Conservation (phyloP, 805 yeast genomes). For the Yarrowia deformans region DNA sequence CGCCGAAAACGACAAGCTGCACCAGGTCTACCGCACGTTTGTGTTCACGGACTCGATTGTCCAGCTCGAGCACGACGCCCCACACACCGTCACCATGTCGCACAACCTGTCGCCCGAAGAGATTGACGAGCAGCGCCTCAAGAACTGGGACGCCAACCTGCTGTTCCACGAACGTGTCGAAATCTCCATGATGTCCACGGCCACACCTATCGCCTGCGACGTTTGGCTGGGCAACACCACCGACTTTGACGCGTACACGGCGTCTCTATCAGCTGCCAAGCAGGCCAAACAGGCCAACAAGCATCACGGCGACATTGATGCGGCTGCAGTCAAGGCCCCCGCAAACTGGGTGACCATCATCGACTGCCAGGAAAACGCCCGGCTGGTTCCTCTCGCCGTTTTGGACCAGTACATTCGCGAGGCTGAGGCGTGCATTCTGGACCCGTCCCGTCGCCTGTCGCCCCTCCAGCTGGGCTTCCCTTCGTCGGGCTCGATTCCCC, state of each 20-base stretch:
- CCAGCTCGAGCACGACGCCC: conserved; percentile 42
- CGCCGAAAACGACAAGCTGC: conserved; percentile 36
- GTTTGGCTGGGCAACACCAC: conserved; percentile 87
- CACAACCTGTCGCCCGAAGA: conserved; percentile 41
- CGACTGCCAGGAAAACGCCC: conserved; percentile 49
- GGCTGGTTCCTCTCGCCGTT: conserved; percentile 42
- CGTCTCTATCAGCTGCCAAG: conserved; percentile 17
- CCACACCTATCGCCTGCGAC: conserved; percentile 61
- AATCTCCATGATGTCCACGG: conserved; percentile 81
- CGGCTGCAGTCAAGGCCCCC: conserved; percentile 33
- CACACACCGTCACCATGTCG: conserved; percentile 45
- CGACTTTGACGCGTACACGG: conserved; percentile 55
- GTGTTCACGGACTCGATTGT: conserved; percentile 42
- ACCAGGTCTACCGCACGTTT: conserved; percentile 42
- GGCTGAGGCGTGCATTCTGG: conserved; percentile 39
- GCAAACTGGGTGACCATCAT: conserved; percentile 51
- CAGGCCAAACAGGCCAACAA: conserved; percentile 13
- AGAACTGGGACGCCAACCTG: conserved; percentile 57
- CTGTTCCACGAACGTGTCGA: conserved; percentile 80
- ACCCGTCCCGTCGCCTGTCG: conserved; percentile 31
- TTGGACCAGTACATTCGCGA: conserved; percentile 45
- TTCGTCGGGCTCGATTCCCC: conserved; percentile 80
- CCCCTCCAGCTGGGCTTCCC: conserved; percentile 62
- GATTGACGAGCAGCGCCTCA: conserved; percentile 44
- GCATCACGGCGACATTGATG: conserved; percentile 27